Base-by-base conservation (phyloP, 2,329 filamentous ascomycete genomes). In the Trichoderma sp. region DNA sequence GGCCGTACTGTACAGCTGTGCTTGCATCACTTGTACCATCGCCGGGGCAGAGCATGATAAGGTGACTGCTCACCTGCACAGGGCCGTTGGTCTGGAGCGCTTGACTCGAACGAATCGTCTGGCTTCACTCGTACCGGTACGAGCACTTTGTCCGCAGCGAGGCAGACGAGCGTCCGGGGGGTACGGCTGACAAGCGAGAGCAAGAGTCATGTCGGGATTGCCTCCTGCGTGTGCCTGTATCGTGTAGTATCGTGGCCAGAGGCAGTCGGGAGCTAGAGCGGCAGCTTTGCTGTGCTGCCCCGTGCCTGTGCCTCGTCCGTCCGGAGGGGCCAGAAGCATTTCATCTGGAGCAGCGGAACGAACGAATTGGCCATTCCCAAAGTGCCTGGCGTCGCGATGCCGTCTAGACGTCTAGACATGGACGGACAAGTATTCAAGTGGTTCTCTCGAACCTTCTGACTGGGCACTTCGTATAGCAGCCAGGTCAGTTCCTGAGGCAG, bases 1-100 rank as follows among this genome's bases (percentile, higher is more conserved):
- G 17, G 27, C 39, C 13, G n/a, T 53, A 13, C 39, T 8, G n/a
- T 53, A 13, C 9, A 32, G 10, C 32, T 32, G 42, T 35, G 15
- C 58, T 35, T 45, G 57, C 32, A 35, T 27, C 8, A 9, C 17
- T 13, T 9, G 48, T 22, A 32, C 60, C 27, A 12, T 17, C 22
- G 17, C 60, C 29, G 37, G 52, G 19, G 52, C 10, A 57, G 42
- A 27, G 54, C 19, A 22, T 52, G 53, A 32, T 52, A 10, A 58
- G 53, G 50, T 53, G 64, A 67, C 64, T 67, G 64, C 54, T 67
- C 64, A 59, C 54, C 64, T 67, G 64, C 64, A 59, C 32, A 32
- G 19, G 42, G 52, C 53, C n/a, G 54, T 52, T 67, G 64, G 64
- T 29, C 25, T 34, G 32, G 42, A 59, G 54, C 52, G 25, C 35